These are phyloP conservation scores for Kuraishia borneana DNA, from an alignment of 805 yeast species.

Conservation along the genomic window DNA sequence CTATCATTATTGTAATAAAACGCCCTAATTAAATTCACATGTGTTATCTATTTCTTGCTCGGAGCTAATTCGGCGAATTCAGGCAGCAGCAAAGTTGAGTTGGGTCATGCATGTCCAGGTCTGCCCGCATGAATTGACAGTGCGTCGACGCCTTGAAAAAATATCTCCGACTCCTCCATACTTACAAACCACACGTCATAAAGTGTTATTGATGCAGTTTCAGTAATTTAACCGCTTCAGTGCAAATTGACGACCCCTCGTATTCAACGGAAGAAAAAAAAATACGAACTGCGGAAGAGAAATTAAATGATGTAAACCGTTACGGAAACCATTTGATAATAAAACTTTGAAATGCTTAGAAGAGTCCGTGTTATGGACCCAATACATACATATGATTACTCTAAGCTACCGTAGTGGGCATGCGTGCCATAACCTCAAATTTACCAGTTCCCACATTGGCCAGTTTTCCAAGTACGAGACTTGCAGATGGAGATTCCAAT, in stretches of 20 bases:
- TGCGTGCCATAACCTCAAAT: slow-evolving; percentile 62
- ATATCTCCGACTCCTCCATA: too few species aligned
- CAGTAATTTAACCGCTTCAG: too few species aligned
- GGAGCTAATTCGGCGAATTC: too few species aligned
- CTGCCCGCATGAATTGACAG: too few species aligned
- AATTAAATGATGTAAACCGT: background rate
- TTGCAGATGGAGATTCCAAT: slow-evolving; percentile 84
- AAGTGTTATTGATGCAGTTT: too few species aligned
- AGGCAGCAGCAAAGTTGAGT: too few species aligned
- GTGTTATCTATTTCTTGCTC: too few species aligned
- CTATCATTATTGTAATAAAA: too few species aligned
- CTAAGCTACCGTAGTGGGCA: slow-evolving; percentile 19
- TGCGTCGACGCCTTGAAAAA: too few species aligned
- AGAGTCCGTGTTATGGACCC: background rate
- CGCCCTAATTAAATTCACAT: too few species aligned
- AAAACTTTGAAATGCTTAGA: background rate
- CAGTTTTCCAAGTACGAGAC: slow-evolving; percentile 86
- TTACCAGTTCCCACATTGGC: slow-evolving; percentile 93
- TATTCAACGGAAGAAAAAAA: background rate
- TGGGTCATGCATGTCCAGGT: too few species aligned
- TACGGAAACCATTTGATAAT: background rate
- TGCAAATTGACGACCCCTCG: background rate
- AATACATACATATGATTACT: background rate
- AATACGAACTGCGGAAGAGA: background rate
- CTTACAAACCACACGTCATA: too few species aligned